Evolutionary conservation across 2,329 filamentous ascomycete genomes (phyloP).

Genomic region (Chaetomium globosum): DNA sequence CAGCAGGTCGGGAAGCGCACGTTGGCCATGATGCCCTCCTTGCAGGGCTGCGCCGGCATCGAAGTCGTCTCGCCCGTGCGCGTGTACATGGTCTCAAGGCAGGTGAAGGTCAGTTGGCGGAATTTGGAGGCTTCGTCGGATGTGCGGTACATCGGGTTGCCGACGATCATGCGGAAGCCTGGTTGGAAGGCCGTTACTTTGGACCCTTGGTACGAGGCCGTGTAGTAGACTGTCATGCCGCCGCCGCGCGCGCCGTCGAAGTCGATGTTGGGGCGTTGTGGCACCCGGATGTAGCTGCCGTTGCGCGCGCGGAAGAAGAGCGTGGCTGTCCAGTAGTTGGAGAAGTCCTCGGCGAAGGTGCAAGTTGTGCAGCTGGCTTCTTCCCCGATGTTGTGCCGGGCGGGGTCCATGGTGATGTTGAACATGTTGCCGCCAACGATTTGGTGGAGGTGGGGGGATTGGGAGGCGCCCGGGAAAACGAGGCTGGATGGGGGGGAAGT

Average conservation of each 20-base stretch:
- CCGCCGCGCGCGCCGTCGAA: conserved; percentile 29
- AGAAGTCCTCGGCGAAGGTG: conserved; percentile 31
- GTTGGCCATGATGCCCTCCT: conserved; percentile 46
- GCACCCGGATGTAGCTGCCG: conserved; percentile 28
- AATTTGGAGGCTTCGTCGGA: conserved; percentile 18
- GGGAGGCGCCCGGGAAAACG: conserved; percentile 28
- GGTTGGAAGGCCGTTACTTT: conserved; percentile 29
- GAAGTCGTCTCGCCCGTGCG: conserved; percentile 29
- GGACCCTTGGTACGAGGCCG: conserved; percentile 16
- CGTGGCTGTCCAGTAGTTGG: conserved; percentile 32
- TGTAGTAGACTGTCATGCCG: conserved; percentile 32
- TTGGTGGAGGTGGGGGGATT: conserved; percentile 31
- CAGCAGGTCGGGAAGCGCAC: conserved; percentile 52
- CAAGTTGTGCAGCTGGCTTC: conserved; percentile 32
- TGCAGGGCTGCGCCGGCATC: conserved; percentile 36
- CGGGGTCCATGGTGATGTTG: conserved; percentile 31
- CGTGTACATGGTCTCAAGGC: conserved; percentile 30
- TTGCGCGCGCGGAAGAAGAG: conserved; percentile 32
- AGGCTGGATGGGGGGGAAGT: conserved; percentile 12
- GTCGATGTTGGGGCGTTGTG: conserved; percentile 29
- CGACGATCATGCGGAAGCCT: conserved; percentile 33
- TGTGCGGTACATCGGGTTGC: conserved; percentile 30
- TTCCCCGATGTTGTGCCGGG: conserved; percentile 28
- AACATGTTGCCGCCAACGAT: conserved; percentile 32
- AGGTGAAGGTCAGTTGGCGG: conserved; percentile 32